Conservation (phyloP, 2,329 filamentous ascomycete genomes). For the Endocalyx cinctus region DNA sequence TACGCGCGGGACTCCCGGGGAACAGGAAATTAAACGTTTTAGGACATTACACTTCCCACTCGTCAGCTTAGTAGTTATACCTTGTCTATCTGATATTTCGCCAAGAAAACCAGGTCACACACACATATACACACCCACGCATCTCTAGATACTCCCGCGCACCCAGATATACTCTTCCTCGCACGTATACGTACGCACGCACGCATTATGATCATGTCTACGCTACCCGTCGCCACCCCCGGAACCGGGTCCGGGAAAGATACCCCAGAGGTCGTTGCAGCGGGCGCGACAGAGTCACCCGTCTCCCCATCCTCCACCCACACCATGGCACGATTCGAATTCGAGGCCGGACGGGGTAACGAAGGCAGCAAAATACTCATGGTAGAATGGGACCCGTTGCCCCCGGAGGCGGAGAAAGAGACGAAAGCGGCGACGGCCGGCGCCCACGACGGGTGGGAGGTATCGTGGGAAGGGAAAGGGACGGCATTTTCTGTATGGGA, state of each 20-base stretch:
- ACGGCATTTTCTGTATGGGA: slow-evolving; percentile 65
- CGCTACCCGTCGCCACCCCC: not conserved
- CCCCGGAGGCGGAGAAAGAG: slow-evolving; percentile 34
- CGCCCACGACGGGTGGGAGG: slow-evolving; percentile 54
- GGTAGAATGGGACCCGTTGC: slow-evolving; percentile 72
- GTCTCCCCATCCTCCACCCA: slow-evolving; percentile 40
- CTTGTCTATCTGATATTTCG: no score
- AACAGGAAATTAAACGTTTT: no score
- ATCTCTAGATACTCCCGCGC: no score
- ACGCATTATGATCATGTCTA: no score
- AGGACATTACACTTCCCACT: no score
- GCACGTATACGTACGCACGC: no score
- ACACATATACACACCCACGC: no score
- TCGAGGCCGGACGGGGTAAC: slow-evolving; percentile 70
- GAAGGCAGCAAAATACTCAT: slow-evolving; percentile 89
- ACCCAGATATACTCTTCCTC: no score
- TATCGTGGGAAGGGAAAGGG: slow-evolving; percentile 79
- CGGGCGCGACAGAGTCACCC: slow-evolving; percentile 32
- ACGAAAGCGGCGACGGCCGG: slow-evolving; percentile 29
- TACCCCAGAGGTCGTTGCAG: slow-evolving; percentile 10
- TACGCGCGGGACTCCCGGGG: no score
- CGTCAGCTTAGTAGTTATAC: no score
- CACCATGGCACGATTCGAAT: slow-evolving; percentile 81
- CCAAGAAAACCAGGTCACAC: no score
- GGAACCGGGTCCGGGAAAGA: slow-evolving; percentile 2